Evolutionary conservation across 2,329 filamentous ascomycete species (phyloP).

Genomic region (Phialophora expanda): DNA sequence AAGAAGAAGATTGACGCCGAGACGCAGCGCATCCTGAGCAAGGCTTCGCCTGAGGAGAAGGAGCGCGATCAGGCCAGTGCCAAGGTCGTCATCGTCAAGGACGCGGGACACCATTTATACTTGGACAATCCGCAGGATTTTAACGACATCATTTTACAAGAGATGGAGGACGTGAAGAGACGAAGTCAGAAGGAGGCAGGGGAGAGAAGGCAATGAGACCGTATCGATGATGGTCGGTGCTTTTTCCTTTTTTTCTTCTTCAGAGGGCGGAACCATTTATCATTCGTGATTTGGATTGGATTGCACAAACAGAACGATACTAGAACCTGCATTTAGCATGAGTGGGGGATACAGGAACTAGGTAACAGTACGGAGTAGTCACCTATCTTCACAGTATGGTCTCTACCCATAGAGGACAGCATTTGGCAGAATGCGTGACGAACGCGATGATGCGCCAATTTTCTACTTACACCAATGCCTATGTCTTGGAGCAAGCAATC

Average conservation of each 20-base stretch:
- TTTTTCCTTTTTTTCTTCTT: neutral
- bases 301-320: neutral
- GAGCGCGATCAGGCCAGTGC: constrained; percentile 75
- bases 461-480: too few relatives aligned
- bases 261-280: neutral
- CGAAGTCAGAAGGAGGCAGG: constrained; percentile 41
- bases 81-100: constrained; percentile 78
- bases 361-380: too few relatives aligned
- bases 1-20: constrained; percentile 77
- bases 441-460: too few relatives aligned
- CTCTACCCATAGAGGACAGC: too few relatives aligned
- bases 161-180: constrained; percentile 68
- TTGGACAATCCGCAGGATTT: constrained; percentile 73
- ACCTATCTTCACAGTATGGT: too few relatives aligned
- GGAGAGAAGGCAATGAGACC: constrained; percentile 13
- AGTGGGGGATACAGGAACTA: too few relatives aligned
- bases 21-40: constrained; percentile 63
- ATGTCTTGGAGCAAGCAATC: too few relatives aligned
- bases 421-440: too few relatives aligned
- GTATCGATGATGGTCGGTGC: neutral
- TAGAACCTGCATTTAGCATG: too few relatives aligned
- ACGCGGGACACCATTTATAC: constrained; percentile 74
- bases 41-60: constrained; percentile 71
- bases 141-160: constrained; percentile 66
- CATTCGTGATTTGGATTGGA: neutral